phyloP scores from a whole-genome alignment of 129 eudicot species.

The Helichrysum umbraculigerum region DNA sequence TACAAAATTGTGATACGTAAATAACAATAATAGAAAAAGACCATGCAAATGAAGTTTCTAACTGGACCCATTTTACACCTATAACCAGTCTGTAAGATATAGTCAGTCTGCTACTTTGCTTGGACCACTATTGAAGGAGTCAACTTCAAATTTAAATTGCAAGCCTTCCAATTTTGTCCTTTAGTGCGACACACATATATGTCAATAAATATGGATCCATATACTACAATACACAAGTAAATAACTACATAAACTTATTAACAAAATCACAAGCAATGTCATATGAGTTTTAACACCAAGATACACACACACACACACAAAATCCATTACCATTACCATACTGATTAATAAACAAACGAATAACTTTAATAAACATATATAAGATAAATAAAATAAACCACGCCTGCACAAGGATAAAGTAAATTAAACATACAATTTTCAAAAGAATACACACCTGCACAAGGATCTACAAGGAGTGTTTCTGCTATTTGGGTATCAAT shows the following conservation, averaged over 20 bases:
- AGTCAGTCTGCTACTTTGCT: conserved; percentile 6
- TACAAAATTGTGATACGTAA: neutral
- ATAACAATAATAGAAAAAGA: neutral
- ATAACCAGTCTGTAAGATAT: conserved; percentile 26
- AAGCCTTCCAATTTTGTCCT: neutral
- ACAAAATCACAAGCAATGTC: too few species aligned
- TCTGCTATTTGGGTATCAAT: too few species aligned
- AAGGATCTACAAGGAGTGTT: too few species aligned
- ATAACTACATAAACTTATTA: neutral
- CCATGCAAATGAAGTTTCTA: conserved; percentile 4
- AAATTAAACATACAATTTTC: too few species aligned
- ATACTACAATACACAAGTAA: neutral
- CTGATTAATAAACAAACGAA: too few species aligned
- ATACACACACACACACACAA: too few species aligned
- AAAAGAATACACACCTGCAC: too few species aligned
- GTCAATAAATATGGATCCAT: neutral
- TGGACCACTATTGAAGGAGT: conserved; percentile 12
- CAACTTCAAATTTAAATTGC: neutral
- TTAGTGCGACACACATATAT: neutral
- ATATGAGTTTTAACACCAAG: too few species aligned
- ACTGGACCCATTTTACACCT: conserved; percentile 27
- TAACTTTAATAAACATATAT: too few species aligned
- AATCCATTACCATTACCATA: too few species aligned
- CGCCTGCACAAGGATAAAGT: too few species aligned
- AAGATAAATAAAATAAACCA: too few species aligned